phyloP scores from a whole-genome alignment of 495 filamentous ascomycete species.

The Talaromyces liani region DNA sequence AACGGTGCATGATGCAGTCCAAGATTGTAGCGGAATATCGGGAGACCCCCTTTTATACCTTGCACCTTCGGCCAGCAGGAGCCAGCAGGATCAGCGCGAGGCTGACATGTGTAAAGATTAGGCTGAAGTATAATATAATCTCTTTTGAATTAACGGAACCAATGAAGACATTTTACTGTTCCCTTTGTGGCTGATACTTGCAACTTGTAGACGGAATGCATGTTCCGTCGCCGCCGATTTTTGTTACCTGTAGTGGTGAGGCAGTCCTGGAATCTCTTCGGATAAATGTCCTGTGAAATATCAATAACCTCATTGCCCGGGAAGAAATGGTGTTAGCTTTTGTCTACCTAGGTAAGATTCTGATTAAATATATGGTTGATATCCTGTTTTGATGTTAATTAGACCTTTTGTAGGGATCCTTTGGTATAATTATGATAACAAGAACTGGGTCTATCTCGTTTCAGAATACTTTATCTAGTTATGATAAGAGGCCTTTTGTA shows the following conservation, averaged over 20 bases:
- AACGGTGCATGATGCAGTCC: background rate
- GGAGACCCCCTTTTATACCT: background rate
- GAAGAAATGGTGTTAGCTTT: no score
- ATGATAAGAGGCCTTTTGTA: no score
- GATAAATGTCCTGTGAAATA: no score
- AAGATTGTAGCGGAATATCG: background rate
- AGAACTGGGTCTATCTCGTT: no score
- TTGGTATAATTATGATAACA: no score
- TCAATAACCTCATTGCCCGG: no score
- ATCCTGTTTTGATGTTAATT: no score
- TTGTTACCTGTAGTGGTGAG: background rate
- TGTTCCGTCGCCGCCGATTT: background rate
- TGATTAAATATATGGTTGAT: no score
- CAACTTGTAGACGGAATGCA: background rate
- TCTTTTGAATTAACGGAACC: background rate
- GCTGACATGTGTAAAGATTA: background rate
- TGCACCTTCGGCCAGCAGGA: background rate
- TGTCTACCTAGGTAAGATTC: no score
- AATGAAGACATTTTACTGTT: background rate
- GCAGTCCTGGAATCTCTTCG: no score
- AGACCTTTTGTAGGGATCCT: no score
- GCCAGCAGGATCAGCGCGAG: background rate
- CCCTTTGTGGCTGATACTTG: background rate
- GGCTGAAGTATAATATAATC: background rate
- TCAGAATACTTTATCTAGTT: no score